A percentile compares a stretch with the other conserved stretches of the same genome.
Evolutionary conservation across 441 rosid species (phyloP).

Genomic region (Biscutella laevigata): DNA sequence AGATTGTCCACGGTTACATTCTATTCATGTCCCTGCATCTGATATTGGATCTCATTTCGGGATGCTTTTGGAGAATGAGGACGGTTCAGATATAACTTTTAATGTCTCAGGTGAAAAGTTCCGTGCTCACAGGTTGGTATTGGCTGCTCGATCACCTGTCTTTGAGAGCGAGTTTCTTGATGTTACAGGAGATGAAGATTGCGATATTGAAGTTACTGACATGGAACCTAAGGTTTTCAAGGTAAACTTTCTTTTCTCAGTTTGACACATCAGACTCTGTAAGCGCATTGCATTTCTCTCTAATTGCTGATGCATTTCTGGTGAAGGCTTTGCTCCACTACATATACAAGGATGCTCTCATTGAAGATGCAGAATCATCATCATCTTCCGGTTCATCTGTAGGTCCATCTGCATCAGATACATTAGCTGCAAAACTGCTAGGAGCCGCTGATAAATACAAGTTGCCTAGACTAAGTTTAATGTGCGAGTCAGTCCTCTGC

Average conservation of each 20-base stretch:
- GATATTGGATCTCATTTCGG: constrained; percentile 64
- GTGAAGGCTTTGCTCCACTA: constrained; percentile 53
- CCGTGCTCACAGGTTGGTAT: constrained; percentile 49
- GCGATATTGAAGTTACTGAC: constrained; percentile 39
- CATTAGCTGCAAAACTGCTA: constrained; percentile 47
- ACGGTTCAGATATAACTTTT: constrained; percentile 52
- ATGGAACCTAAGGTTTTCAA: constrained; percentile 65
- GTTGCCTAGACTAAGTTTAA: constrained; percentile 54
- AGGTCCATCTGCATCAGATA: constrained; percentile 34
- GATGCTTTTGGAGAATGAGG: constrained; percentile 55
- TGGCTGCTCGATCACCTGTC: constrained; percentile 60
- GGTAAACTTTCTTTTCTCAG: constrained; percentile 28
- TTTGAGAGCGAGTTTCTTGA: constrained; percentile 49
- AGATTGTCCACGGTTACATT: constrained; percentile 57
- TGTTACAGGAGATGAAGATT: constrained; percentile 36
- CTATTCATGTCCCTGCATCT: constrained; percentile 61
- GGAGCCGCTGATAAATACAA: constrained; percentile 59
- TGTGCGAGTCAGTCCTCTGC: constrained; percentile 67
- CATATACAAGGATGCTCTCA: constrained; percentile 49
- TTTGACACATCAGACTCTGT: background rate
- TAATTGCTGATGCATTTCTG: constrained; percentile 7
- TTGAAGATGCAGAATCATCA: constrained; percentile 43
- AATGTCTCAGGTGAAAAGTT: constrained; percentile 51
- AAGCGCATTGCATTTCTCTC: background rate
- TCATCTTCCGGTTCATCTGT: constrained; percentile 35